phyloP scores from a whole-genome alignment of 1,284 basidiomycete genomes.

The Porodaedalea pini region DNA sequence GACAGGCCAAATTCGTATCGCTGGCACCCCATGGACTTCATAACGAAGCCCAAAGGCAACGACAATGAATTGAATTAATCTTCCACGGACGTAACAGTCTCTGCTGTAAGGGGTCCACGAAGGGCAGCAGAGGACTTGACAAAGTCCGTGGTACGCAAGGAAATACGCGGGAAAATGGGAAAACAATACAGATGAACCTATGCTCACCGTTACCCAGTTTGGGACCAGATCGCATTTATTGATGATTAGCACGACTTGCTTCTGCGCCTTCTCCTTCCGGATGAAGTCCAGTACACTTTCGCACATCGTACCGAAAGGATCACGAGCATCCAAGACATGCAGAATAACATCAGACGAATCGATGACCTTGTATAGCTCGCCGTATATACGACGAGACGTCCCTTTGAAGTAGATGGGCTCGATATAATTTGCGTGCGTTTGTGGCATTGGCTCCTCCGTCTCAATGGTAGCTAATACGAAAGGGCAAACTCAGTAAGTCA shows the following conservation, averaged over 20 bases:
- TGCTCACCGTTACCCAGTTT: conserved; percentile 95
- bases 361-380: conserved; percentile 98
- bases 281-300: conserved; percentile 93
- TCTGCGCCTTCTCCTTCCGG: conserved; percentile 95
- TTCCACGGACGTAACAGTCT: conserved; percentile 61
- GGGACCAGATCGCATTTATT: conserved; percentile 99
- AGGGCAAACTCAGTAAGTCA: conserved; percentile 43
- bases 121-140: conserved; percentile 41
- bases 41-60: conserved; percentile 34
- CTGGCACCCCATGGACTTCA: conserved; percentile 31
- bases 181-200: conserved; percentile 2
- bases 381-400: conserved; percentile 93
- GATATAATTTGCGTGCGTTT: conserved; percentile 69
- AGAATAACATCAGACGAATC: conserved; percentile 97
- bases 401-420: conserved; percentile 92
- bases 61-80: conserved; percentile 40
- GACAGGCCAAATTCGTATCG: conserved; percentile 31
- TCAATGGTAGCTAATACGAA: conserved; percentile 24
- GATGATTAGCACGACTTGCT: conserved; percentile 93
- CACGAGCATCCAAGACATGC: conserved; percentile 94
- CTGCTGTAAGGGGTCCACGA: conserved; percentile 25
- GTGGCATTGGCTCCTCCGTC: conserved; percentile 39
- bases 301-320: conserved; percentile 96
- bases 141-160: conserved; percentile 39
- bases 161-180: conserved; percentile 15